Evolutionary conservation across 2,329 filamentous ascomycete genomes (phyloP).

Genomic region (Trichoderma semiorbis): DNA sequence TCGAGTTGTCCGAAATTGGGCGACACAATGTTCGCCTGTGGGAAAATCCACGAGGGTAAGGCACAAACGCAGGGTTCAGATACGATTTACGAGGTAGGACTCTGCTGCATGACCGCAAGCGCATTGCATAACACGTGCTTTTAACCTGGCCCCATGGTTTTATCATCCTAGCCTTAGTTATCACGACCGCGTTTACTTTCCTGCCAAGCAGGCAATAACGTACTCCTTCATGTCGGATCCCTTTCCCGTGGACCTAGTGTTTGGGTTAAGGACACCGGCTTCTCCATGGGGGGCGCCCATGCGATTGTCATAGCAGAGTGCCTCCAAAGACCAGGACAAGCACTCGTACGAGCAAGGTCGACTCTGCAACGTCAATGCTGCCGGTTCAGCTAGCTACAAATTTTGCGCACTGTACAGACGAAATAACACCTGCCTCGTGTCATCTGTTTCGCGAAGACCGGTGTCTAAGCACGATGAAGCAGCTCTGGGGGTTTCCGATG

Average conservation of each 20-base stretch:
- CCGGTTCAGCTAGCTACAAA: neutral
- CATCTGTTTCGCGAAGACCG: neutral
- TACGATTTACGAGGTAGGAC: neutral
- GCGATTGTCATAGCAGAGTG: neutral
- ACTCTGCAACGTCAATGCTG: neutral
- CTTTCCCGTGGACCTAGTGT: constrained; percentile 1
- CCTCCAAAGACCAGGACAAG: neutral
- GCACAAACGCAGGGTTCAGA: neutral
- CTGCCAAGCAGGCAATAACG: neutral
- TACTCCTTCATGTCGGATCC: neutral
- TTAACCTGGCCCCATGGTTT: neutral
- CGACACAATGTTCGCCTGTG: neutral
- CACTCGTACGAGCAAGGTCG: neutral
- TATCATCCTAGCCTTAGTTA: neutral
- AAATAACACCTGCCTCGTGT: neutral
- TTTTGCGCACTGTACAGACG: neutral
- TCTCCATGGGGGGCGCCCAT: neutral
- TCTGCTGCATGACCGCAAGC: neutral
- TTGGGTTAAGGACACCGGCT: neutral
- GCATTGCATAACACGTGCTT: neutral
- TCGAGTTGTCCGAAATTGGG: neutral
- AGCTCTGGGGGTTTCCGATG: neutral
- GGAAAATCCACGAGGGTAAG: neutral
- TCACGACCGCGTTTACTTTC: neutral
- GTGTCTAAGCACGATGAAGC: neutral